Conservation (phyloP, 2,329 filamentous ascomycete species). For the Curvularia sp. region DNA sequence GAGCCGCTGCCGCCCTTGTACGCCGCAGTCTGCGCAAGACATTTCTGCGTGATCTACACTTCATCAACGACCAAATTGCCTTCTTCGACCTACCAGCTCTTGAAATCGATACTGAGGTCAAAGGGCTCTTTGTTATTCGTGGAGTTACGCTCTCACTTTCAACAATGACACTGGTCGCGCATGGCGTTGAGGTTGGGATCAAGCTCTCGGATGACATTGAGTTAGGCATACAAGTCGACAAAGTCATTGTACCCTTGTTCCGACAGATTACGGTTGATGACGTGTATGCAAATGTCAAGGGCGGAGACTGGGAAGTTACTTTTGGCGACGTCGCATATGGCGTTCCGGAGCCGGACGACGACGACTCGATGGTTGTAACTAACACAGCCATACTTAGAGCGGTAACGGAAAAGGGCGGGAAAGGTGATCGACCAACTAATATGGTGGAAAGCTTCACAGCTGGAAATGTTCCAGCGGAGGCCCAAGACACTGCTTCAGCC, state of each 20-base stretch:
- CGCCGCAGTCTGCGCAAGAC: conserved; percentile 46
- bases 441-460: conserved; percentile 50
- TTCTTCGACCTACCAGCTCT: conserved; percentile 59
- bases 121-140: conserved; percentile 61
- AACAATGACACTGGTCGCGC: conserved; percentile 58
- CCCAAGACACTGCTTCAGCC: conserved; percentile 42
- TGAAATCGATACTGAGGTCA: conserved; percentile 62
- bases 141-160: conserved; percentile 61
- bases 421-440: conserved; percentile 22
- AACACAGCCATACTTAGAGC: conserved; percentile 57
- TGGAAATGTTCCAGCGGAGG: conserved; percentile 44
- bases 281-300: conserved; percentile 63
- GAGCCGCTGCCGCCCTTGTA: conserved; percentile 47
- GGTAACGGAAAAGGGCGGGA: conserved; percentile 37
- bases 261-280: conserved; percentile 60
- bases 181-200: conserved; percentile 62
- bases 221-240: conserved; percentile 59
- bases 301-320: conserved; percentile 59
- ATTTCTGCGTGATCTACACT: conserved; percentile 55
- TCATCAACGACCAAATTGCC: conserved; percentile 60
- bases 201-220: conserved; percentile 62
- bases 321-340: conserved; percentile 49
- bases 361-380: conserved; percentile 53
- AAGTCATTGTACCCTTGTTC: conserved; percentile 58
- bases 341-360: conserved; percentile 44